Percentiles rank a stretch among this genome's conserved stretches.
Evolutionary conservation across 78 protist species (phyloP).

Genomic region (Dictyostelium intermedium): DNA sequence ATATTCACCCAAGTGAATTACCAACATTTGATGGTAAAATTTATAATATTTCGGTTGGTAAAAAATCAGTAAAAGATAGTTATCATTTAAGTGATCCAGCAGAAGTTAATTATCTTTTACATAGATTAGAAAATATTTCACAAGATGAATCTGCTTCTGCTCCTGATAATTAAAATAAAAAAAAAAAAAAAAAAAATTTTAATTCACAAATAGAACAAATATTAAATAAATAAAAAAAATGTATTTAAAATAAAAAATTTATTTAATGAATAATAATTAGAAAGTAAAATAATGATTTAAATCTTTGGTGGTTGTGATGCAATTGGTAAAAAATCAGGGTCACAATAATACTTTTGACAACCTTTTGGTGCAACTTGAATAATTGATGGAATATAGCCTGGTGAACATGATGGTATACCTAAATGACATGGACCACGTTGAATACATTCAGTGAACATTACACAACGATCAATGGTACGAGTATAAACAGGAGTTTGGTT

Average conservation of each 20-base stretch:
- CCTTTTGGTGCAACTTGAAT: not conserved
- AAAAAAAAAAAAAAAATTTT: not conserved
- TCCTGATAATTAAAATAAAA: not conserved
- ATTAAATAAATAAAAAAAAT: not conserved
- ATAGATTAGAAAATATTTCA: slow-evolving; percentile 4
- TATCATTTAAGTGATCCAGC: slow-evolving; percentile 23
- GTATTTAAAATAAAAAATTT: not conserved
- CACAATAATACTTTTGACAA: slow-evolving; percentile 20
- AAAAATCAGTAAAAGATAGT: slow-evolving; percentile 35
- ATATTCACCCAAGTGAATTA: slow-evolving; percentile 70
- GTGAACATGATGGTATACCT: slow-evolving; percentile 1
- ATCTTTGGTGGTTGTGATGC: not conserved
- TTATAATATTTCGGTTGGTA: slow-evolving; percentile 56
- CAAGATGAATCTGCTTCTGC: not conserved
- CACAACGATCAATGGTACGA: slow-evolving; percentile 3
- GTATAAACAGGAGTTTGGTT: not conserved
- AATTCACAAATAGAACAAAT: not conserved
- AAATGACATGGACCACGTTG: slow-evolving; percentile 42
- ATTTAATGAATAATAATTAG: too few relatives aligned
- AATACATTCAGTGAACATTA: not conserved
- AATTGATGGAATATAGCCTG: not conserved
- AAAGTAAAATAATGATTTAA: not conserved
- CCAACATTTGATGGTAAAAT: slow-evolving; percentile 49
- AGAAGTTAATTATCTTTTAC: slow-evolving; percentile 38
- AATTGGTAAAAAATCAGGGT: not conserved